These are phyloP conservation scores for Eucalyptus cloeziana DNA, from an alignment of 345 rosid genomes.

Conservation along the genomic window DNA sequence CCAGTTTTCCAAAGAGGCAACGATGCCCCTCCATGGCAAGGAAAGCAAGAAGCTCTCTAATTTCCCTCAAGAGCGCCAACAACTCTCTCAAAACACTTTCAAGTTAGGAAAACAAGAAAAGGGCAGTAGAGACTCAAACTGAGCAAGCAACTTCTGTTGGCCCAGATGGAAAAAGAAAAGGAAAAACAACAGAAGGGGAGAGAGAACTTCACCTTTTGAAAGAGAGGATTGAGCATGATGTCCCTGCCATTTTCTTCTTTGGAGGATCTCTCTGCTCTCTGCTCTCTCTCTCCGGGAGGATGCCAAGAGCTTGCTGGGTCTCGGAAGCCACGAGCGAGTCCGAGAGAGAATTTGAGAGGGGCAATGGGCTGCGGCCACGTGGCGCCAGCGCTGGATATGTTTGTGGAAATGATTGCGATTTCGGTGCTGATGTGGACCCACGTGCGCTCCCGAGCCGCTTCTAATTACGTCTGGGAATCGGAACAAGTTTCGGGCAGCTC, in stretches of 20 bases:
- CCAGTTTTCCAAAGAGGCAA: neutral
- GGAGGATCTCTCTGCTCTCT: neutral
- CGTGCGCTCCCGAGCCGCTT: neutral
- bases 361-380: conserved; percentile 68
- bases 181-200: neutral
- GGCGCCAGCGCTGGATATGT: conserved; percentile 1
- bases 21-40: neutral
- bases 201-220: conserved; percentile 29
- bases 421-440: neutral
- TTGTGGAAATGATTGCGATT: neutral
- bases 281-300: neutral
- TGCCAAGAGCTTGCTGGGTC: neutral
- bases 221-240: conserved; percentile 30
- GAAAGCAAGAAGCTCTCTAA: neutral
- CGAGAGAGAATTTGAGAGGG: conserved; percentile 23
- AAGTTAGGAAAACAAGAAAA: neutral
- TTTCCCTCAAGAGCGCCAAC: neutral
- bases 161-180: neutral
- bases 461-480: neutral
- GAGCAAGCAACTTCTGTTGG: neutral
- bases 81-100: neutral
- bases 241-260: conserved; percentile 42
- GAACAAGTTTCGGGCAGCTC: neutral
- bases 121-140: neutral
- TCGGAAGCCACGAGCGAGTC: neutral